A percentile compares a stretch with the other conserved stretches of the same genome.
phyloP scores from a whole-genome alignment of 345 rosid species.

The Murraya paniculata region DNA sequence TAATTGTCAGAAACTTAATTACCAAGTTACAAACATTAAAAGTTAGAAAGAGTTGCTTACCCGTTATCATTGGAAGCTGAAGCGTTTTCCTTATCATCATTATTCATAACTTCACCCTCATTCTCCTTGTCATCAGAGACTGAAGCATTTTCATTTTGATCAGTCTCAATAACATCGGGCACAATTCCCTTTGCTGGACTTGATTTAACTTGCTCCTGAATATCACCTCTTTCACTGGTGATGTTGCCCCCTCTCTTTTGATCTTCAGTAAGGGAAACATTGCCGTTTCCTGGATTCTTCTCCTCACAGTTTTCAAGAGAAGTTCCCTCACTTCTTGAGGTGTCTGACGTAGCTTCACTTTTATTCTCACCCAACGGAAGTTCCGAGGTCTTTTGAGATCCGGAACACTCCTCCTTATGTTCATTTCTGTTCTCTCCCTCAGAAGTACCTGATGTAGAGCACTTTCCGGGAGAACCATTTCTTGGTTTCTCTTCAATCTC shows the following conservation, averaged over 20 bases:
- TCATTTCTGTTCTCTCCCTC: slow-evolving; percentile 14
- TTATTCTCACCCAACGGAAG: slow-evolving; percentile 16
- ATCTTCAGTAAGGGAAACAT: not conserved
- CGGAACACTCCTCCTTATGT: not conserved
- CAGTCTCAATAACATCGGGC: slow-evolving; percentile 13
- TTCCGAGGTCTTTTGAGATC: slow-evolving; percentile 1
- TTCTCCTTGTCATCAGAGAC: slow-evolving; percentile 27
- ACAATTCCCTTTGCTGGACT: slow-evolving; percentile 5
- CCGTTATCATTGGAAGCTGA: slow-evolving; percentile 47
- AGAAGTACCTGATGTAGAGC: slow-evolving; percentile 9
- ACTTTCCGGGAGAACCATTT: slow-evolving; percentile 20
- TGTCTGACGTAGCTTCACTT: slow-evolving; percentile 18
- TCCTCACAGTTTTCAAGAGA: not conserved
- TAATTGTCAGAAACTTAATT: not conserved
- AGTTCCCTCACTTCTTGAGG: slow-evolving; percentile 7
- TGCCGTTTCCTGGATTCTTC: not conserved
- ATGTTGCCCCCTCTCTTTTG: not conserved
- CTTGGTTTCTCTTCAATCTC: slow-evolving; percentile 39
- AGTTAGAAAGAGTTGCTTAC: slow-evolving; percentile 26
- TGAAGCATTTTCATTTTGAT: slow-evolving; percentile 25
- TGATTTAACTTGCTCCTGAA: slow-evolving; percentile 12
- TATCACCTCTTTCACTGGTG: slow-evolving; percentile 3
- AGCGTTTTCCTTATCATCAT: slow-evolving; percentile 56
- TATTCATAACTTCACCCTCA: slow-evolving; percentile 20
- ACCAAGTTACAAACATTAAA: slow-evolving; percentile 3